These are phyloP conservation scores for Phialophora macrospora DNA, from an alignment of 2,329 filamentous ascomycete species.

Conservation along the genomic window DNA sequence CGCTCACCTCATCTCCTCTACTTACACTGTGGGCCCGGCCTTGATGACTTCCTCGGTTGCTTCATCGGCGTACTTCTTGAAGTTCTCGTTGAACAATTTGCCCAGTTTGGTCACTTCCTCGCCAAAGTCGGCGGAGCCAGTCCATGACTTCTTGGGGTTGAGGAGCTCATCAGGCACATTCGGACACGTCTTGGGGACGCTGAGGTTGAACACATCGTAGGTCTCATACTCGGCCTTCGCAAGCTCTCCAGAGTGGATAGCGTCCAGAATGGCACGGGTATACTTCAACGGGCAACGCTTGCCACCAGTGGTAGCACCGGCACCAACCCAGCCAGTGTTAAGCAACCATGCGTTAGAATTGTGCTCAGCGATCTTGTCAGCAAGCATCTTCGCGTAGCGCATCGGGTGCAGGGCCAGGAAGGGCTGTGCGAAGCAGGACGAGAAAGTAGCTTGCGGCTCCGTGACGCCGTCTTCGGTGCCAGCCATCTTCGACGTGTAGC, in stretches of 20 bases:
- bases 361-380: constrained; percentile 95
- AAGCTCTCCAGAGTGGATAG: constrained; percentile 96
- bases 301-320: constrained; percentile 85
- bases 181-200: constrained; percentile 89
- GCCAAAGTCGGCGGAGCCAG: constrained; percentile 78
- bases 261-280: constrained; percentile 96
- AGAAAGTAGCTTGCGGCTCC: constrained; percentile 98
- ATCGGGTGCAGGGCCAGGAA: constrained; percentile 99
- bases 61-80: constrained; percentile 89
- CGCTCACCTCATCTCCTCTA: constrained; percentile 6
- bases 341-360: constrained; percentile 97
- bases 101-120: constrained; percentile 89
- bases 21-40: constrained; percentile 48
- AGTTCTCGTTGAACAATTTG: constrained; percentile 91
- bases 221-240: constrained; percentile 91
- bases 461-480: constrained; percentile 96
- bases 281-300: constrained; percentile 99
- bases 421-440: constrained; percentile 97
- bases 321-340: constrained; percentile 97
- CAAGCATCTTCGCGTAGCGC: constrained; percentile 98
- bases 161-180: constrained; percentile 89
- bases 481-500: constrained; percentile 99
- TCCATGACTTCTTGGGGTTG: constrained; percentile 95
- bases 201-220: constrained; percentile 95
- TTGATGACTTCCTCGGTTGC: constrained; percentile 78